phyloP scores from a whole-genome alignment of 106 monocot species.

The Acanthochlamys bracteata region DNA sequence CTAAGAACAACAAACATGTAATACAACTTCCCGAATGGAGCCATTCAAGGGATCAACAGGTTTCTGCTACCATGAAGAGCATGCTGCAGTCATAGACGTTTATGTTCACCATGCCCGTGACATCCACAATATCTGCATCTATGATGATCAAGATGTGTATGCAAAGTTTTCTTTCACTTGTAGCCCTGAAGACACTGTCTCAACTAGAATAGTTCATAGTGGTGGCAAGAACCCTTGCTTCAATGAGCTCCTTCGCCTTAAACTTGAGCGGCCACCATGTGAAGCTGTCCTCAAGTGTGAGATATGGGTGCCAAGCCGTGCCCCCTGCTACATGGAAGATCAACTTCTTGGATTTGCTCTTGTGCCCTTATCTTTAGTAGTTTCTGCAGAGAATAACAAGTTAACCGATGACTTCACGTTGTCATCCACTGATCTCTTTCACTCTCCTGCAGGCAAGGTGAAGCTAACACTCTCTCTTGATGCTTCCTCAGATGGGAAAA shows the following conservation, averaged over 20 bases:
- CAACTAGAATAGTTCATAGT: conserved; percentile 29
- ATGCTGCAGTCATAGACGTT: conserved; percentile 1
- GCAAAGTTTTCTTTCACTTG: conserved; percentile 63
- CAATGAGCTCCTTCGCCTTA: conserved; percentile 31
- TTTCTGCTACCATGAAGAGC: conserved; percentile 6
- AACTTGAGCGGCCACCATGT: conserved; percentile 8
- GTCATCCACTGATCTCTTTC: conserved; percentile 66
- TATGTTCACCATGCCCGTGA: conserved; percentile 51
- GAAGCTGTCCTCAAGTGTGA: conserved; percentile 54
- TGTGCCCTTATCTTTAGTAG: conserved; percentile 33
- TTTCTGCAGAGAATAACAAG: neutral
- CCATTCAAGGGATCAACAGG: conserved; percentile 7
- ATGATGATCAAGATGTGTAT: conserved; percentile 61
- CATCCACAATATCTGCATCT: conserved; percentile 78
- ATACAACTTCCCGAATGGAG: conserved; percentile 3
- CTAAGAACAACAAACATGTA: neutral
- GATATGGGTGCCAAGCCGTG: conserved; percentile 66
- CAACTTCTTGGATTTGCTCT: conserved; percentile 74
- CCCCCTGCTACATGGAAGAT: conserved; percentile 40
- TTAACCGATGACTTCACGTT: conserved; percentile 42
- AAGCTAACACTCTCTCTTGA: conserved; percentile 32
- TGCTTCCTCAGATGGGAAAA: neutral
- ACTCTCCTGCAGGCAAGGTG: conserved; percentile 57
- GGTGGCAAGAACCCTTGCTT: conserved; percentile 55
- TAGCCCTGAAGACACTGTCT: conserved; percentile 45